Conservation (phyloP, 805 yeast genomes). For the Saccharomycopsis sp. region DNA sequence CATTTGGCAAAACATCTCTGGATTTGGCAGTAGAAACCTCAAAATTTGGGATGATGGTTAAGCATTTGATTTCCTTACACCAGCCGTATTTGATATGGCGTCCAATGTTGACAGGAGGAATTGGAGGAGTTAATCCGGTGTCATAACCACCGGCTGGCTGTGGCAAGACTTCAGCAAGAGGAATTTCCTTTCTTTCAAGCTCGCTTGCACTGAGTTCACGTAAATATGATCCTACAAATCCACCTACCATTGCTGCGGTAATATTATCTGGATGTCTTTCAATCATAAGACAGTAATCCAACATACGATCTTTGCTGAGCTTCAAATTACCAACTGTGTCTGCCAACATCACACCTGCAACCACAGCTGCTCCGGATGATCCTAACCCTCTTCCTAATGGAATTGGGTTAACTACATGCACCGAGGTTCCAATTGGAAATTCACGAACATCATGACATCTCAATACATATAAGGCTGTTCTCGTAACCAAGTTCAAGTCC, state of each 20-base stretch:
- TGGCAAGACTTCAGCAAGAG: conserved; percentile 78
- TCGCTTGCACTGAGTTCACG: conserved; percentile 73
- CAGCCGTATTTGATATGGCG: conserved; percentile 80
- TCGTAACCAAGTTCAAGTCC: conserved; percentile 79
- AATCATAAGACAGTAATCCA: conserved; percentile 93
- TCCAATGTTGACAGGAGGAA: conserved; percentile 85
- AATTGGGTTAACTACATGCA: conserved; percentile 82
- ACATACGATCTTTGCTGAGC: conserved; percentile 70
- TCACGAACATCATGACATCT: conserved; percentile 69
- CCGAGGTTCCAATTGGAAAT: conserved; percentile 79
- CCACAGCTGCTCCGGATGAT: conserved; percentile 97
- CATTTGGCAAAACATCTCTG: conserved; percentile 79
- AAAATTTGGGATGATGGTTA: conserved; percentile 88
- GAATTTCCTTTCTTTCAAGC: conserved; percentile 69
- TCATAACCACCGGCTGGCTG: conserved; percentile 65
- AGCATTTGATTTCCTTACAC: conserved; percentile 76
- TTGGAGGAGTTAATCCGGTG: conserved; percentile 63
- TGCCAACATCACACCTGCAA: conserved; percentile 90
- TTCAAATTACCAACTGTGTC: conserved; percentile 73
- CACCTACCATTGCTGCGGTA: conserved; percentile 99
- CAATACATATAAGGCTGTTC: conserved; percentile 86
- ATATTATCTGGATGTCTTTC: conserved; percentile 98
- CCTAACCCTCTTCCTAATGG: conserved; percentile 97
- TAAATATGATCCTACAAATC: conserved; percentile 92
- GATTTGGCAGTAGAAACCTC: conserved; percentile 91